Evolutionary conservation across 2,329 filamentous ascomycete species (phyloP), one percentile per base, ranked within the genome.

Genomic region (Penicillium sp.): DNA sequence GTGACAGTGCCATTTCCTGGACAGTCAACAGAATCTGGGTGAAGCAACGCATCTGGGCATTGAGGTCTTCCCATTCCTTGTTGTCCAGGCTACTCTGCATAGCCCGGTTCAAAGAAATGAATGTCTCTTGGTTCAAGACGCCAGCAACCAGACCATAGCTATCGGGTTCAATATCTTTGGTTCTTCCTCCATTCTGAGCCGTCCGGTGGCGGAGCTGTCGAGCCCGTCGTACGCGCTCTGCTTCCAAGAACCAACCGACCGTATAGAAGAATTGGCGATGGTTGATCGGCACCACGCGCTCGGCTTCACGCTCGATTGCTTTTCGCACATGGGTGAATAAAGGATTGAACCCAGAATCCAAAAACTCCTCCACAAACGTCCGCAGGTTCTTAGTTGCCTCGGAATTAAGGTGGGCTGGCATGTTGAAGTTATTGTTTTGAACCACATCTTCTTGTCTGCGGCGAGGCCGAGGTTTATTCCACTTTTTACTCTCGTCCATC

Each of bases 301-400:
- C 85, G 1, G 89, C 89, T 74, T 97, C 91, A 25, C 93, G 85
- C 65, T 97, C 93, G 52, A 99, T 88, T 2, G 92, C 90, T 72
- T 90, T 93, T 50, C 94, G 86, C 13, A 97, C 77, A 66, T 95
- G 89, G 44, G 84, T 82, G 67, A 97, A 96, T 0, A 92, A 78
- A 4, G 92, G 92, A 68, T 97, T 99, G 77, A 99, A 99, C 0
- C 91, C 90, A 0, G 93, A 91, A 71, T 99, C 93, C 4, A 99
- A 78, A 64, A 99, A 97, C 44, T 97, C 92, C 63, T 93, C 88
- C 0, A 96, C 90, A 68, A 99, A 99, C 0, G 78, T 79, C 47
- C 88, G 85, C 9, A 99, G 80, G 60, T 91, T 86, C 40, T 84
- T 82, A n/a, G 84, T 86, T n/a, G 92, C 91, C 21, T 83, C 80